A percentile compares a stretch with the other conserved stretches of the same genome.
These are phyloP conservation scores for Byssochlamys sp. DNA, from an alignment of 2,329 filamentous ascomycete species.

Conservation along the genomic window DNA sequence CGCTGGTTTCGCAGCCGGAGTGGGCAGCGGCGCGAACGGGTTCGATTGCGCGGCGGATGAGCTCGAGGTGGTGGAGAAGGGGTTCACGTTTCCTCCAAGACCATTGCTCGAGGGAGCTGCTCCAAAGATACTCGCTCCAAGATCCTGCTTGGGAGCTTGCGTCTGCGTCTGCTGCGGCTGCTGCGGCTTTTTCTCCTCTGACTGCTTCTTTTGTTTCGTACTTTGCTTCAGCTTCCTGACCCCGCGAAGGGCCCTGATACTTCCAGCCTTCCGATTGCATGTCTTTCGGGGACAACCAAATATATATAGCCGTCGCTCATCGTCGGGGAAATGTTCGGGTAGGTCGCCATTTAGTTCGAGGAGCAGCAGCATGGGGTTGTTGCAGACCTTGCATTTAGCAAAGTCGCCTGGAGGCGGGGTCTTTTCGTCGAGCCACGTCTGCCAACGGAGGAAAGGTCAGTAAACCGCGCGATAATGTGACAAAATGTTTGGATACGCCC, in stretches of 20 bases:
- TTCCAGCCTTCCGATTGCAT: slow-evolving; percentile 74
- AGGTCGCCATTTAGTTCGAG: slow-evolving; percentile 87
- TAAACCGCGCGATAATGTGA: slow-evolving; percentile 9
- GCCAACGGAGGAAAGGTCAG: slow-evolving; percentile 1
- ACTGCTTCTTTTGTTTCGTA: slow-evolving; percentile 13
- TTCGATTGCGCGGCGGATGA: slow-evolving; percentile 31
- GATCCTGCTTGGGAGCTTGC: slow-evolving; percentile 24
- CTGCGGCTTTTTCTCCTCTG: slow-evolving; percentile 8
- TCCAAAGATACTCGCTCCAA: slow-evolving; percentile 55
- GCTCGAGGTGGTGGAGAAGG: slow-evolving; percentile 41
- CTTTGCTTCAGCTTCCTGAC: slow-evolving; percentile 42
- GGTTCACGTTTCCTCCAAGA: slow-evolving; percentile 39
- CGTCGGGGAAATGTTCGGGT: slow-evolving; percentile 72
- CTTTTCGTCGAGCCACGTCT: slow-evolving; percentile 76
- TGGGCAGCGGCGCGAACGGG: slow-evolving; percentile 48
- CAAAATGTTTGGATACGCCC: not conserved
- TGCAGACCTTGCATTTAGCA: slow-evolving; percentile 80
- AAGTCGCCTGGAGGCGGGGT: slow-evolving; percentile 64
- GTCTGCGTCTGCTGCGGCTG: slow-evolving; percentile 6
- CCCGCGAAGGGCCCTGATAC: slow-evolving; percentile 64
- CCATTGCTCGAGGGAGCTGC: slow-evolving; percentile 31
- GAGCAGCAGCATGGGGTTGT: slow-evolving; percentile 69
- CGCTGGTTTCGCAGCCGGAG: slow-evolving; percentile 33
- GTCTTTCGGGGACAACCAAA: slow-evolving; percentile 69
- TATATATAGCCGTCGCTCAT: slow-evolving; percentile 80